A percentile compares a stretch with the other conserved stretches of the same genome.
These are phyloP conservation scores for Neophaeococcomyces aloes DNA, from an alignment of 2,329 filamentous ascomycete genomes.

Conservation along the genomic window DNA sequence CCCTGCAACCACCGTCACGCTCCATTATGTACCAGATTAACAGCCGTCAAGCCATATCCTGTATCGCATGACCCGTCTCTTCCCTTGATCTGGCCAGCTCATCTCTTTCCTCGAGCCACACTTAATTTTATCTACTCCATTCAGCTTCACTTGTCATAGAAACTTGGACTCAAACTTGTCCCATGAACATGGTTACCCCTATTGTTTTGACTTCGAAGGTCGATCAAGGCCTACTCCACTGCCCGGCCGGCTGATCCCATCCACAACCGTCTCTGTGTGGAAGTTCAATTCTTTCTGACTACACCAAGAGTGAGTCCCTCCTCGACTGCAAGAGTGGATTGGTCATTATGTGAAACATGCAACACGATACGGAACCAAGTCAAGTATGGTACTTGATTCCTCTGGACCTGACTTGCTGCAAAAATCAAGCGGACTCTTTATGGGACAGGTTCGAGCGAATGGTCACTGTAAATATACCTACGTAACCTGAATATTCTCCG, in stretches of 20 bases:
- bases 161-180: not conserved
- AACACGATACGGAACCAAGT: too few relatives aligned
- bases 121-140: slow-evolving; percentile 5
- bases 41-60: not conserved
- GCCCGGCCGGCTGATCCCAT: slow-evolving; percentile 3
- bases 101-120: slow-evolving; percentile 2
- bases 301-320: too few relatives aligned
- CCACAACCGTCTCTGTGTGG: too few relatives aligned
- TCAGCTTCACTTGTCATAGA: not conserved
- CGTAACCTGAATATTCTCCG: too few relatives aligned
- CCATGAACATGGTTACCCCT: slow-evolving; percentile 2
- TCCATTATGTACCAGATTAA: not conserved
- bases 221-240: not conserved
- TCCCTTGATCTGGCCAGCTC: not conserved
- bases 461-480: too few relatives aligned
- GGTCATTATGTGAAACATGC: too few relatives aligned
- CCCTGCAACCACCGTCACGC: not conserved
- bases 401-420: too few relatives aligned
- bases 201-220: slow-evolving; percentile 3
- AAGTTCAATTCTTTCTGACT: too few relatives aligned
- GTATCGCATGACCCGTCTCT: slow-evolving; percentile 5
- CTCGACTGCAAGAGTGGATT: too few relatives aligned
- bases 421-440: too few relatives aligned
- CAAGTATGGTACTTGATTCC: too few relatives aligned
- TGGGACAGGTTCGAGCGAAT: too few relatives aligned